Evolutionary conservation across 345 rosid genomes (phyloP).

Genomic region (Gossypium stocksii): DNA sequence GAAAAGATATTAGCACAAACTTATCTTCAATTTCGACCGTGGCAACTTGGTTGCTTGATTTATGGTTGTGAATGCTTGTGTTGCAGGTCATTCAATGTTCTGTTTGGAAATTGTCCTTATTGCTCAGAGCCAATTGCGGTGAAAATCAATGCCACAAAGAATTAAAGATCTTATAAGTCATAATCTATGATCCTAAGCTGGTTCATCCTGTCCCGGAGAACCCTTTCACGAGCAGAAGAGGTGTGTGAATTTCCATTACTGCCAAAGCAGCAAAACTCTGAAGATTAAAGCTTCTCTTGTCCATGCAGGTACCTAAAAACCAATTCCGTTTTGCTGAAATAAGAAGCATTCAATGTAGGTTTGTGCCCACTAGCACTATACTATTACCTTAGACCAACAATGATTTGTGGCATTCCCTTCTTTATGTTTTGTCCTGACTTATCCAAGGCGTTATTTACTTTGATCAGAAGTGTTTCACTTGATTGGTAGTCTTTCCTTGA

Average conservation of each 20-base stretch:
- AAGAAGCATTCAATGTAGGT: neutral
- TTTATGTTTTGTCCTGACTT: neutral
- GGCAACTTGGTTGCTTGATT: slow-evolving; percentile 13
- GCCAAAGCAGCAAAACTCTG: neutral
- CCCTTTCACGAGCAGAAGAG: neutral
- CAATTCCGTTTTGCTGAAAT: neutral
- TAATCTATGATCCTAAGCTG: neutral
- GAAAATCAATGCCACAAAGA: slow-evolving; percentile 39
- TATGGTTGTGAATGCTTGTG: slow-evolving; percentile 4
- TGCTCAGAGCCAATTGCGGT: slow-evolving; percentile 74
- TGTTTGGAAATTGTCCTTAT: slow-evolving; percentile 73
- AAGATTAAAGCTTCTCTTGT: neutral
- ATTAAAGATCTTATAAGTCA: neutral
- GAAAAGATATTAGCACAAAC: neutral
- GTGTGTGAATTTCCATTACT: neutral
- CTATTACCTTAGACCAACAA: neutral
- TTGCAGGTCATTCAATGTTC: slow-evolving; percentile 71
- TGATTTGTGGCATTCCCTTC: slow-evolving; percentile 5
- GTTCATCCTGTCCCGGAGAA: neutral
- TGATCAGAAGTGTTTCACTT: neutral
- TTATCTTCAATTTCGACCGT: neutral
- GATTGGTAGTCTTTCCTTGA: neutral
- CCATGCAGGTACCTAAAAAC: neutral
- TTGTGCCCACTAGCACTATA: slow-evolving; percentile 1
- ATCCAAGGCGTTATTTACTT: neutral